Evolutionary conservation across 2,329 filamentous ascomycete species (phyloP).

Genomic region (Phialophora tarda): DNA sequence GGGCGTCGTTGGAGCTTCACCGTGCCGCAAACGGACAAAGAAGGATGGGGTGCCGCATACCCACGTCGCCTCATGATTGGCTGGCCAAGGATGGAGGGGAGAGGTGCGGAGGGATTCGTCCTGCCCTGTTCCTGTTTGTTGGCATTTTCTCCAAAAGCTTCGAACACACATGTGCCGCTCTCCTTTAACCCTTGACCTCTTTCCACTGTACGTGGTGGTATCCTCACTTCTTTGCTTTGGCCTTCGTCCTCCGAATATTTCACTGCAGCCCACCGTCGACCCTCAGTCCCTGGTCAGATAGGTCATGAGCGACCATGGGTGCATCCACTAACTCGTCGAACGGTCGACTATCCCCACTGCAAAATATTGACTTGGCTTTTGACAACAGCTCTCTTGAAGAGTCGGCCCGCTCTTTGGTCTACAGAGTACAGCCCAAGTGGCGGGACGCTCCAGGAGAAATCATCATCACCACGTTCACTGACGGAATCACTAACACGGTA

Average conservation of each 20-base stretch:
- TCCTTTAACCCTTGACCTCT: neutral
- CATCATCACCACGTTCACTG: constrained; percentile 89
- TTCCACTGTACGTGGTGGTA: neutral
- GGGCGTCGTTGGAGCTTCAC: neutral
- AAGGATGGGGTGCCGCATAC: neutral
- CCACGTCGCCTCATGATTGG: neutral
- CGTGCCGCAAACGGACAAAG: neutral
- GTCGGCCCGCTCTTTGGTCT: constrained; percentile 79
- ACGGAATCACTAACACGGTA: constrained; percentile 96
- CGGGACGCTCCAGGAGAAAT: constrained; percentile 72
- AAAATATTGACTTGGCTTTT: constrained; percentile 75
- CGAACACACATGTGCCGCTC: neutral
- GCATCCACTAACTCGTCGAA: constrained; percentile 22
- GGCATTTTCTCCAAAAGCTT: neutral
- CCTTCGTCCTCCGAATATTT: neutral
- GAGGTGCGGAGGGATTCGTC: constrained; percentile 6
- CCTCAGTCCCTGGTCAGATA: neutral
- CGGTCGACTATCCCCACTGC: constrained; percentile 25
- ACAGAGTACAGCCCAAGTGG: constrained; percentile 85
- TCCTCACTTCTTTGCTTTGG: neutral
- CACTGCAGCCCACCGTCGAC: neutral
- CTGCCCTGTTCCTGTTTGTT: neutral
- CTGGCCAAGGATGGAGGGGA: neutral
- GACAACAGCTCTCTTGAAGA: constrained; percentile 75
- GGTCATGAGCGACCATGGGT: constrained; percentile 31